These are phyloP conservation scores for Ottelia alismoides DNA, from an alignment of 106 monocot genomes.

Conservation along the genomic window DNA sequence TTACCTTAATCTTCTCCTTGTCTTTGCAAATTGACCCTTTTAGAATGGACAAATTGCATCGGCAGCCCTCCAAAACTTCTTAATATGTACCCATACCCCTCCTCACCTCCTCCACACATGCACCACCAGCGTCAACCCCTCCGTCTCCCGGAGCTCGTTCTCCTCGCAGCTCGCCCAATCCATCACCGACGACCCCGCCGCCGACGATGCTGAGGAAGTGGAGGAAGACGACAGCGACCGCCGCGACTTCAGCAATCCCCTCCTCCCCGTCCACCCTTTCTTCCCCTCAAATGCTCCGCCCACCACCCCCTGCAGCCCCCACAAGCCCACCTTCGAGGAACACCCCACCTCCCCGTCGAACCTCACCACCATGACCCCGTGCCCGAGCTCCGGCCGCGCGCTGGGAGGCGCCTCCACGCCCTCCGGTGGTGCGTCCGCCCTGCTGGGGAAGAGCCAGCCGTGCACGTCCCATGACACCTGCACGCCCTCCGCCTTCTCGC, in stretches of 20 bases:
- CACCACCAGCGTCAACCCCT: conserved; percentile 49
- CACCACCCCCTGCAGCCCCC: not conserved
- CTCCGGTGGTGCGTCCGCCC: not conserved
- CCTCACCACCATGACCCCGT: conserved; percentile 57
- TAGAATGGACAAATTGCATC: too few relatives aligned
- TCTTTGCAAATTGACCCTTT: too few relatives aligned
- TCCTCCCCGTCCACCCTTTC: conserved; percentile 8
- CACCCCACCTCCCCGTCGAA: conserved; percentile 32
- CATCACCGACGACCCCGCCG: conserved; percentile 50
- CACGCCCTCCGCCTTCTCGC: conserved; percentile 38
- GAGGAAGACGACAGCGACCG: conserved; percentile 47
- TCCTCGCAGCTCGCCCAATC: conserved; percentile 89
- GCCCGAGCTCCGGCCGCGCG: conserved; percentile 7
- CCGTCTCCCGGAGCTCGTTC: conserved; percentile 30
- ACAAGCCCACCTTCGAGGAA: conserved; percentile 4
- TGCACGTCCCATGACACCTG: conserved; percentile 87
- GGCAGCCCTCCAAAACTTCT: too few relatives aligned
- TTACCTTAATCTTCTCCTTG: too few relatives aligned
- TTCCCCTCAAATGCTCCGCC: conserved; percentile 6
- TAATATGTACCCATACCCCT: too few relatives aligned
- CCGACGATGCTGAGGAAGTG: conserved; percentile 16
- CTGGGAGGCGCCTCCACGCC: not conserved
- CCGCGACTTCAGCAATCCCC: conserved; percentile 21
- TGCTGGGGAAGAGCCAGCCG: conserved; percentile 58
- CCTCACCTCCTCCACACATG: conserved; percentile 54